Percentiles rank a stretch among this genome's conserved stretches.
These are phyloP conservation scores for Coemansia asiatica DNA, from an alignment of 192 early-diverging fungal genomes.

Conservation along the genomic window DNA sequence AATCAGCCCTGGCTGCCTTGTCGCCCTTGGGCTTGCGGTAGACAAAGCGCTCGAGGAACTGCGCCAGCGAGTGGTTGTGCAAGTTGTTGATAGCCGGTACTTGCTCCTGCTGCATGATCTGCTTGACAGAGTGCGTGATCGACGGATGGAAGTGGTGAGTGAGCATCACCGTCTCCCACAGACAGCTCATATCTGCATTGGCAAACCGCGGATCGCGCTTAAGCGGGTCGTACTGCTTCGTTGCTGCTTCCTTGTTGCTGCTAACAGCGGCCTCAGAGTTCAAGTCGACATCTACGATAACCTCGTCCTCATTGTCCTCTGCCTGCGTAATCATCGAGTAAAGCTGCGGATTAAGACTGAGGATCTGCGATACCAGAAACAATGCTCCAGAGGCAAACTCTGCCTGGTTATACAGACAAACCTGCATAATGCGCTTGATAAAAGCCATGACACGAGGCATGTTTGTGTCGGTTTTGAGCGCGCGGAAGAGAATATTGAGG, in stretches of 20 bases:
- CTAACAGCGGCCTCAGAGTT: constrained; percentile 8
- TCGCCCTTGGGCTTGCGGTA: constrained; percentile 89
- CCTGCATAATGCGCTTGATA: constrained; percentile 87
- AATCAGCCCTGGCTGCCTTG: constrained; percentile 59
- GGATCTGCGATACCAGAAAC: constrained; percentile 77
- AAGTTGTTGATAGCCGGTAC: constrained; percentile 72
- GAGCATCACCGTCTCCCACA: constrained; percentile 90
- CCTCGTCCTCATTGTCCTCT: constrained; percentile 41
- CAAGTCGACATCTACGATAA: constrained; percentile 10
- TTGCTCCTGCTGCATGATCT: constrained; percentile 66
- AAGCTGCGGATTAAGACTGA: constrained; percentile 58
- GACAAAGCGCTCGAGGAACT: constrained; percentile 95
- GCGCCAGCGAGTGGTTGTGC: constrained; percentile 84
- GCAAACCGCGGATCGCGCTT: constrained; percentile 87
- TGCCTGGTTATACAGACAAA: constrained; percentile 66
- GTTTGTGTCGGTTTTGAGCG: constrained; percentile 73
- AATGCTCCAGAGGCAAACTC: constrained; percentile 85
- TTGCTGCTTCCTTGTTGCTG: not conserved
- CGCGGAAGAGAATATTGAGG: constrained; percentile 86
- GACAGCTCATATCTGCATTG: constrained; percentile 75
- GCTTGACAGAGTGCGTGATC: constrained; percentile 76
- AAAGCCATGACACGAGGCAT: constrained; percentile 75
- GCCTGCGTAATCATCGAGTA: constrained; percentile 56
- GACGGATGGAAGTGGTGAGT: constrained; percentile 89
- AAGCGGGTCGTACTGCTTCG: constrained; percentile 67